Percentiles rank a stretch among this genome's conserved stretches.
Conservation (phyloP, 805 yeast species). For the Metschnikowia amazonensis region DNA sequence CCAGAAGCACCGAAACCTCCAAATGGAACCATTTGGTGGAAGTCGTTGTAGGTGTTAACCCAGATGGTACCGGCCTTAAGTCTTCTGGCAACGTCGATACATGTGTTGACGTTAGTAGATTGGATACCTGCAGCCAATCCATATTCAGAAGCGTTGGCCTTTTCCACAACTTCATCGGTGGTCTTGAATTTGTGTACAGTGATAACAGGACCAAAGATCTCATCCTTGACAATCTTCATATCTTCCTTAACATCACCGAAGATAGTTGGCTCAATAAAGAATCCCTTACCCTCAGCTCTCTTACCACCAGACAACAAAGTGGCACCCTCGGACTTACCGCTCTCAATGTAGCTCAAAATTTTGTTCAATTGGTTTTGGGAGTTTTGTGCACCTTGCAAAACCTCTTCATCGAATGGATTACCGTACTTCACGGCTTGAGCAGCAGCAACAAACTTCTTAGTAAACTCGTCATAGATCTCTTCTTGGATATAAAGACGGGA, state of each 20-base stretch:
- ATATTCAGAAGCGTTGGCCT: constrained; percentile 77
- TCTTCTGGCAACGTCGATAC: constrained; percentile 68
- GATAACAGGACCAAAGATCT: constrained; percentile 93
- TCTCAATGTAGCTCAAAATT: constrained; percentile 70
- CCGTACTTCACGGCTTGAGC: constrained; percentile 62
- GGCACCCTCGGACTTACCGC: constrained; percentile 84
- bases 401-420: constrained; percentile 73
- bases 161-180: constrained; percentile 71
- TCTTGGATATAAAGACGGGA: constrained; percentile 89
- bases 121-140: constrained; percentile 93
- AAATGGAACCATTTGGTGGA: constrained; percentile 84
- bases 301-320: constrained; percentile 77
- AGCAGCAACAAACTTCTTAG: constrained; percentile 57
- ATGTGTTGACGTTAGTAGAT: constrained; percentile 69
- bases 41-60: constrained; percentile 87
- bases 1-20: constrained; percentile 93
- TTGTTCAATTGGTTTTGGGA: constrained; percentile 74
- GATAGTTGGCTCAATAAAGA: constrained; percentile 74
- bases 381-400: constrained; percentile 91
- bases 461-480: constrained; percentile 71
- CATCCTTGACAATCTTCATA: constrained; percentile 78
- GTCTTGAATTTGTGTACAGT: constrained; percentile 76
- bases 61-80: constrained; percentile 87
- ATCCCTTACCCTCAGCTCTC: constrained; percentile 49
- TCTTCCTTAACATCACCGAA: constrained; percentile 75